Evolutionary conservation across 2,329 filamentous ascomycete genomes (phyloP), one percentile per base, ranked within the genome.

Genomic region (Phaeoacremonium minimum): DNA sequence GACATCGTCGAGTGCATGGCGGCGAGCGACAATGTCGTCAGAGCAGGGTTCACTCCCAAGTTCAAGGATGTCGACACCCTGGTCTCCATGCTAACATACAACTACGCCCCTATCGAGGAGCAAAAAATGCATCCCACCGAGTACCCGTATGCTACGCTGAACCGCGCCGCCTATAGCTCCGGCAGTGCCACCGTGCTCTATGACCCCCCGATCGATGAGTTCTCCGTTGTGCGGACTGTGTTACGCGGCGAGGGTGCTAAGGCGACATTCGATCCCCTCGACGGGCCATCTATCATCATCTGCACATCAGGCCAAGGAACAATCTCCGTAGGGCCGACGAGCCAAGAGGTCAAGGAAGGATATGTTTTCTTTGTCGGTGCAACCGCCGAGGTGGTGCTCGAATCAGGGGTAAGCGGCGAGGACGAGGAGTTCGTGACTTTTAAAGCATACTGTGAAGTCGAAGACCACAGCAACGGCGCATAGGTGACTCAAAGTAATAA

Each of bases 1-100:
- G 91, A 98, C 55, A 95, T 98, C 49, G 89, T 98, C 58, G 93
- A 98, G 65, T 98, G 93, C 71, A 98, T 98, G 93, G 93, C 93
- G 0, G 85, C 88, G 7, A 95, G 87, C n/a, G 93, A 98, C 73
- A 98, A 98, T 48, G 93, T 98, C 22, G 90, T 98, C 35, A 88
- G 93, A 38, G 93, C 93, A 0, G 93, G 93, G 30, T 93, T 98
- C 63, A 98, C 93, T 0, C 93, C 93, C 38, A 98, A 98, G 60
- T 98, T 95, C 75, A 96, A 97, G 67, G 93, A 98, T 50, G 87
- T 97, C 15, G 67, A 81, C 36, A 97, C 89, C 0, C 73, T 98
- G 9, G 88, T 91, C 20, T 75, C 80, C 43, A 95, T 95, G 83
- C 69, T 98, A 47, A 98, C 93, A 0, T 98, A 98, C 69, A 87